Evolutionary conservation across 2,329 filamentous ascomycete genomes (phyloP), one percentile per base, ranked within the genome.

Genomic region (Neocucurbitaria cava): DNA sequence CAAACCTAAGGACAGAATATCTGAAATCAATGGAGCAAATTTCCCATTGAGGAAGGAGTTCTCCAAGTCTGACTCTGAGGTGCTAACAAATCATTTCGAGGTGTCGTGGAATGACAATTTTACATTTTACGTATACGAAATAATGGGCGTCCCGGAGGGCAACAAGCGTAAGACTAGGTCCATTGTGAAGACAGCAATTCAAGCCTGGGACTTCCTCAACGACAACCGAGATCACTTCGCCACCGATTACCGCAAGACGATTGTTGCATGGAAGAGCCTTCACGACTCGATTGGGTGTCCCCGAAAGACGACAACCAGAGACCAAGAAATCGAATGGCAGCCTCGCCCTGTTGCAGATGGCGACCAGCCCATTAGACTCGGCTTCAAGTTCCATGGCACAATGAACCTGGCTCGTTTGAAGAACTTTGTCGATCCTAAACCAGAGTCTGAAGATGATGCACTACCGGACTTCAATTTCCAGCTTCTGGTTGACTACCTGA

Each of bases 211-310:
- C 15, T 46, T 58, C n/a, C 47, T 54, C 9, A 28, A 18, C 2
- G 20, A 33, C 1, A 49, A 56, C 20, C 23, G 47, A 20, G 18
- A 50, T 7, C 15, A 5, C n/a, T 56, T 56, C 17, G 49, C 56
- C 5, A 56, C 52, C 11, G 30, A 56, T 18, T 11, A 45, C 15
- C 13, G 38, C 21, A 35, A 52, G 24, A 53, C 48, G 2, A 56
- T 59, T 18, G 42, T 59, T 17, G 30, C 49, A 15, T 59, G 56
- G 56, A 50, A 53, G n/a, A 33, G 43, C 15, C 36, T 56, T 13
- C 56, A 59, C 9, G 24, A 41, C 8, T 21, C 41, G 13, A 43
- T 48, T 5, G n/a, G 8, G 8, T 42, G 24, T 26, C 24, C 24
- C 24, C 24, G 24, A 26, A 26, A 26, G 9, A 26, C 9, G 9